Base-by-base conservation (phyloP, 257 asterid genomes). In the Primulina tabacum region DNA sequence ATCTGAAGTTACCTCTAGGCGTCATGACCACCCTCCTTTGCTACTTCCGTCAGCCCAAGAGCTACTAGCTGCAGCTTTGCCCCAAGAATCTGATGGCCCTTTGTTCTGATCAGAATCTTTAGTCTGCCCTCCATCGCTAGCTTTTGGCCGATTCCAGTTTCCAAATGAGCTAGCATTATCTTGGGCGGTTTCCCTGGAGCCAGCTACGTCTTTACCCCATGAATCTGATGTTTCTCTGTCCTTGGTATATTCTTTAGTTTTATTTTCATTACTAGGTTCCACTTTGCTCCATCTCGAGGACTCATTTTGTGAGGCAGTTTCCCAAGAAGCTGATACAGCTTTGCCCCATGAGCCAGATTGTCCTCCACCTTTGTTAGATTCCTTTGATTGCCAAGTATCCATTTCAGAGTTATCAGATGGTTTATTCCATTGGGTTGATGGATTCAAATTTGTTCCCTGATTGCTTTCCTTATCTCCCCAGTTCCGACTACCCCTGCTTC, bases 11-110 rank as follows among this genome's bases (percentile, higher is more conserved):
- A 85, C 92, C 89, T 43, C 55, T 53, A 20, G 78, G 76, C 67
- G 71, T 30, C 63, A 63, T 84, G 79, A 86, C 96, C 97, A 87
- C 64, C 91, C 95, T 65, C 92, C 85, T 75, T 79, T 76, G 71
- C 77, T 78, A 60, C 78, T 73, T n/a, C 83, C 95, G 74, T 71
- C 78, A 20, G 76, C 79, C 84, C 82, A 73, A 65, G 85, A 34
- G 74, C 74, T 76, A 14, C 74, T 76, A 14, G 65, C 52, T 65
- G 79, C 80, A 62, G 82, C 77, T 62, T 80, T 77, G 72, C 79
- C 84, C 86, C 82, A 81, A 28, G 77, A 5, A 59, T 62, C 80
- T 30, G 85, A 73, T 40, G 83, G 68, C 43, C 75, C 77, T 17
- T 55, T 79, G 16, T 74, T 77, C 72, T 71, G 69, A 1, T 11